Percentiles rank a stretch among this genome's conserved stretches.
Conservation (phyloP, 768 basidiomycete genomes). For the Flagelloscypha sp. region DNA sequence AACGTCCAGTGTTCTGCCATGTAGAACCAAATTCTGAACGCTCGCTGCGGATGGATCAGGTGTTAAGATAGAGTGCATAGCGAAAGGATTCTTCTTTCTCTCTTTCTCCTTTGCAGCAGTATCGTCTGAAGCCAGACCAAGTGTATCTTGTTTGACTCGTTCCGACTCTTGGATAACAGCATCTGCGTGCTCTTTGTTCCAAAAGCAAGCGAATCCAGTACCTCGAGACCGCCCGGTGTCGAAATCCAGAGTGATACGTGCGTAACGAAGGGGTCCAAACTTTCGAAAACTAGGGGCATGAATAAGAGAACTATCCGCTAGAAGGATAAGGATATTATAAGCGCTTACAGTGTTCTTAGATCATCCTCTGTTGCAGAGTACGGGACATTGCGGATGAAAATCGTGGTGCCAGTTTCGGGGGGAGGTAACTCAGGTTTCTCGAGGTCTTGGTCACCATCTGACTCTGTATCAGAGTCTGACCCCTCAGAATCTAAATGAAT, state of each 20-base stretch:
- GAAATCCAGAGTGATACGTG: constrained; percentile 79
- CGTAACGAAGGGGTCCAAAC: constrained; percentile 91
- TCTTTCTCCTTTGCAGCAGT: too few relatives aligned
- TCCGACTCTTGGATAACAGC: constrained; percentile 78
- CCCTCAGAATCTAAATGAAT: constrained; percentile 29
- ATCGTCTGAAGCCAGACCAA: too few relatives aligned
- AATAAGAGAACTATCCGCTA: constrained; percentile 1
- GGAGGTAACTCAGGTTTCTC: constrained; percentile 66
- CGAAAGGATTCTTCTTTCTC: constrained; percentile 83
- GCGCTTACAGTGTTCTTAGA: constrained; percentile 66
- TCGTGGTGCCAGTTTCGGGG: constrained; percentile 81
- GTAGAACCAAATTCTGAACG: constrained; percentile 77
- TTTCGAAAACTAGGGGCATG: constrained; percentile 61
- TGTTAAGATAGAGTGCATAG: constrained; percentile 80
- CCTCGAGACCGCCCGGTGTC: constrained; percentile 83
- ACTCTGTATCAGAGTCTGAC: constrained; percentile 16
- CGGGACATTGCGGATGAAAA: constrained; percentile 91
- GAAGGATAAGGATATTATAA: constrained; percentile 2
- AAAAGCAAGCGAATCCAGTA: constrained; percentile 95
- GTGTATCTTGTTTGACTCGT: constrained; percentile 58
- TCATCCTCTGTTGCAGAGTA: constrained; percentile 93
- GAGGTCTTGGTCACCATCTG: constrained; percentile 26
- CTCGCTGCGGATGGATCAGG: constrained; percentile 86
- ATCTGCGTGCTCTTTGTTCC: constrained; percentile 88
- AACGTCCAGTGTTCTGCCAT: constrained; percentile 89